Evolutionary conservation across 106 monocot species (phyloP).

Genomic region (Apostasia ramifera): DNA sequence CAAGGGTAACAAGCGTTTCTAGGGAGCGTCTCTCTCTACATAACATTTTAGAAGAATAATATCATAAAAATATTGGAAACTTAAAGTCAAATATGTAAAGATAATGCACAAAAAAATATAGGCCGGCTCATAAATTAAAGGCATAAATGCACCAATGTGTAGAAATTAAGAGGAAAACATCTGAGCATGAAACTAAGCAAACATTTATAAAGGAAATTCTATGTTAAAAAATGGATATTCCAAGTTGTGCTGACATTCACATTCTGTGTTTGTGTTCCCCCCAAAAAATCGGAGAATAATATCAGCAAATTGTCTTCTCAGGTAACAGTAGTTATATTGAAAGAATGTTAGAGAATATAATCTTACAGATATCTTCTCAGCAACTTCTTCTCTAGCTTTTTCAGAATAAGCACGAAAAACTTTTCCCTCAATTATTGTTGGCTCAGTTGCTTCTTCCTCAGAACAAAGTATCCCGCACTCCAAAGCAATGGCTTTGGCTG

Average conservation of each 20-base stretch:
- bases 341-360: not conserved
- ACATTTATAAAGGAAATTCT: too few relatives aligned
- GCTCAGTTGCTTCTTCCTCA: constrained; percentile 50
- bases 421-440: constrained; percentile 76
- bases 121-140: too few relatives aligned
- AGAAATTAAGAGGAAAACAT: too few relatives aligned
- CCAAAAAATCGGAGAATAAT: not conserved
- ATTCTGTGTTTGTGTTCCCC: not conserved
- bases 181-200: not conserved
- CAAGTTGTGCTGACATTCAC: not conserved
- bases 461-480: constrained; percentile 89
- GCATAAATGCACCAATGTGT: too few relatives aligned
- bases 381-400: constrained; percentile 52
- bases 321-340: not conserved
- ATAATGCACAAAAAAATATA: too few relatives aligned
- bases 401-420: constrained; percentile 59
- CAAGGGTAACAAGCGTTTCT: too few relatives aligned
- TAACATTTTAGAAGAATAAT: too few relatives aligned
- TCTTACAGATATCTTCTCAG: constrained; percentile 80
- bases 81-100: too few relatives aligned
- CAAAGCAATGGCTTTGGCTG: constrained; percentile 93
- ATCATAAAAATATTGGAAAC: too few relatives aligned
- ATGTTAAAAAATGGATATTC: too few relatives aligned
- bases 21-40: too few relatives aligned
- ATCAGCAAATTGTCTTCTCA: not conserved